Evolutionary conservation across 371 early-diverging fungal genomes (phyloP), one percentile per base, ranked within the genome.

Genomic region (Haplosporangium sp.): DNA sequence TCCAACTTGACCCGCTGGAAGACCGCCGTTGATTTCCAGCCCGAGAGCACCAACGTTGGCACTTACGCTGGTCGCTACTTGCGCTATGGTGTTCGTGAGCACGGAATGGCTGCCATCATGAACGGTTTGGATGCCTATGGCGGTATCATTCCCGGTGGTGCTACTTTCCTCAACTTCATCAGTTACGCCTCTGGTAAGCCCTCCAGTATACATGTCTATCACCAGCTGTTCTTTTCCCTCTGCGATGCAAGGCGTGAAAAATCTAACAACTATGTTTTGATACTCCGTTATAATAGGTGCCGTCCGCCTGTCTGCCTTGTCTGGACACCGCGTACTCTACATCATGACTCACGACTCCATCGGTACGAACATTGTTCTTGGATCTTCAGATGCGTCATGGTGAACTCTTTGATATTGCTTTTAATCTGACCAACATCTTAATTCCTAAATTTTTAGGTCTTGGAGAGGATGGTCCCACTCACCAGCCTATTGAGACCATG

Each of bases 291-390:
- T 52, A 1, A 47, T 62, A 73, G 97, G 98, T 50, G 93, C 99
- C 54, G 90, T 96, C 45, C 95, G 99, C 83, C 87, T 99, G 55
- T 89, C 94, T 63, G 97, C 98, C 13, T 84, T 99, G 57, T 91
- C 95, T 56, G 87, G 93, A 45, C 88, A 93, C 62, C 96, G 94
- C 45, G 94, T 96, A 54, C 79, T 98, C 69, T 98, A 97, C 88
- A 92, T 99, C 81, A 95, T 98, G 95, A 99, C 99, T 58, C 99
- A 99, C 90, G 99, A 99, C 87, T 98, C 99, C 36, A 98, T 99
- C 73, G 99, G 98, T 74, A 88, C 98, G 29, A 29, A 2, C 4
- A 29, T 29, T 29, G 29, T 29, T 29, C 29, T 29, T 29, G 29
- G 29, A 29, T 29, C 4, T 29, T 29, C 29, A 29, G 29, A 29